Base-by-base conservation (phyloP, 2,329 filamentous ascomycete genomes). In the Emergomyces orientalis region DNA sequence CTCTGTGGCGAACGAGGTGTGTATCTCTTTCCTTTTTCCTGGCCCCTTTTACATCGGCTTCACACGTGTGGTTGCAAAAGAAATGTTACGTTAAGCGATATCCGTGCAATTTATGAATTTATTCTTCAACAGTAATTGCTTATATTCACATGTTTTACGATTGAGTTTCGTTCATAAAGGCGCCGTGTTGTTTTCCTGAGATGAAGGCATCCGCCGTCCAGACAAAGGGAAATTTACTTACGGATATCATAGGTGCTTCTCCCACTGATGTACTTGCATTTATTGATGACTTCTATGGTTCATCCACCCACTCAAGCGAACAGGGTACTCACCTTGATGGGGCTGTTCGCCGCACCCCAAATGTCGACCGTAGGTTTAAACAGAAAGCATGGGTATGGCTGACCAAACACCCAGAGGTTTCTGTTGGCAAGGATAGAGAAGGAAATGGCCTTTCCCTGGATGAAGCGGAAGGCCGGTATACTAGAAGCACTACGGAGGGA, bases 311-410 rank as follows among this genome's bases (percentile, higher is more conserved):
- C 13, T 37, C 56, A 17, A 56, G 47, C 32, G 41, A 41, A 43
- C 17, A n/a, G 13, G n/a, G n/a, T 57, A 32, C 19, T n/a, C 39
- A 30, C n/a, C 37, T 30, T 51, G 51, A 13, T 54, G 39, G 34
- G 11, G 51, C n/a, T 49, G 19, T 19, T 30, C 62, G 61, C 32
- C 63, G 57, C 62, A 30, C 47, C 22, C 60, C 62, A 47, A 65
- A 63, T 25, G 73, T 84, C 57, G 82, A 85, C 67, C 77, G 78
- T 43, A 72, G 66, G 8, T 80, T 86, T 64, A 75, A 84, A 63
- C 77, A 80, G 58, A 80, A 78, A 58, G 75, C 84, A 43, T 87
- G 85, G 83, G 73, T 74, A 43, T 86, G 83, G 84, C 74, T 87
- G 59, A 78, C 74, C 13, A 74, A 73, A 54, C 80, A 86, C 67